Evolutionary conservation across 1,284 basidiomycete genomes (phyloP), one percentile per base, ranked within the genome.

Genomic region (Thecaphora thlaspeos): DNA sequence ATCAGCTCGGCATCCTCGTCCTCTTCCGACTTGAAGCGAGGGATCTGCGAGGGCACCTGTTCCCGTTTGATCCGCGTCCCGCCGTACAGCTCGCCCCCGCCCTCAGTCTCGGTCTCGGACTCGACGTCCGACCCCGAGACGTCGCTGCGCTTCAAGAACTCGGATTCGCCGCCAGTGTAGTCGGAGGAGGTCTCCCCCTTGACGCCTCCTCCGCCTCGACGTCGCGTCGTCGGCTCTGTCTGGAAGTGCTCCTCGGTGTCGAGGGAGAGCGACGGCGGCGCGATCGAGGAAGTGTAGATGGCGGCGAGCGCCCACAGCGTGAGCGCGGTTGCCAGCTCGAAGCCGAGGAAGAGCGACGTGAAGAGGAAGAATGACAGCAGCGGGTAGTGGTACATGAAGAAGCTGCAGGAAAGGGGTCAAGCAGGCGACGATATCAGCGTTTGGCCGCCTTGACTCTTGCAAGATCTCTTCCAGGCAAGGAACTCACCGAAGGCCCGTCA

Each of bases 331-430:
- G 54, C 47, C 51, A 77, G 64, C 62, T 77, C 75, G 43, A 73
- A 64, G 11, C 43, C 42, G 23, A 75, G 21, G 51, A 77, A 77
- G 26, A 74, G 51, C 36, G 59, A 47, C 4, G 73, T 68, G 43
- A 77, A 77, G 14, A 62, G 32, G 45, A 65, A 53, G 37, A 77
- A 71, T 17, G 63, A 73, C 8, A 70, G 26, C 14, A 76, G 40
- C 0, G 75, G 71, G 34, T 74, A 67, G 42, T 73, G 61, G 46
- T 72, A 73, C 71, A 77, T 72, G 53, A 69, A 64, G 55, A 68
- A 77, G 26, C 66, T 56, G 45, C 17, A 22, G 8, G 38, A n/a
- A n/a, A 9, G 37, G 21, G 32, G 2, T 32, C 18, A 30, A 17
- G 3, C 8, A 18, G 9, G 23, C 18, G 15, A 41, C 14, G n/a